Evolutionary conservation across 1,284 basidiomycete genomes (phyloP).

Genomic region (Neolentinus lepideus): DNA sequence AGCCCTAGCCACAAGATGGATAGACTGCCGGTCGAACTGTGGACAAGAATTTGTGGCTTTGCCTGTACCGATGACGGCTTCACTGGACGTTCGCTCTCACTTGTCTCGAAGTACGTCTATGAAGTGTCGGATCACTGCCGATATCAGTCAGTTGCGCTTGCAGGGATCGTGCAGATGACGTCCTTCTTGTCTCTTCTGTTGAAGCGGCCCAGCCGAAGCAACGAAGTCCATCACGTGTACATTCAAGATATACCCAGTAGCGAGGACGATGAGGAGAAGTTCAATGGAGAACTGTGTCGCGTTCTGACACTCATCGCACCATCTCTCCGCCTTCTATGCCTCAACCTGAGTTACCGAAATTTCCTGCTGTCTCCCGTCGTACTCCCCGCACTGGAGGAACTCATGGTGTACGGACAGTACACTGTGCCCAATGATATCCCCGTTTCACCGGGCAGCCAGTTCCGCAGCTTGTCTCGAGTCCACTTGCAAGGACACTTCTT

Average conservation of each 20-base stretch:
- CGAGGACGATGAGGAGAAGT: no score
- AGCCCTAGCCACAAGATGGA: no score
- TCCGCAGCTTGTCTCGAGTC: not conserved
- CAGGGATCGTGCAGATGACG: conserved; percentile 14
- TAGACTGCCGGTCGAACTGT: not conserved
- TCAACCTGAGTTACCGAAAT: not conserved
- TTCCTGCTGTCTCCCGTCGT: not conserved
- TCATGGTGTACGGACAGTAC: not conserved
- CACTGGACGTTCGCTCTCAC: conserved; percentile 20
- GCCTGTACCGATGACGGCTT: conserved; percentile 23
- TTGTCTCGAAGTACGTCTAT: conserved; percentile 21
- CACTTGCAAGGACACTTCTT: not conserved
- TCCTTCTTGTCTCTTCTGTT: not conserved
- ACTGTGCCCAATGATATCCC: not conserved
- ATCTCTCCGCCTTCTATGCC: not conserved
- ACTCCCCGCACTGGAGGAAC: not conserved
- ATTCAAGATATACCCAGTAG: no score
- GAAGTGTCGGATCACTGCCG: conserved; percentile 18
- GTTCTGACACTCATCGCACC: not conserved
- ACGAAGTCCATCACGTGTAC: no score
- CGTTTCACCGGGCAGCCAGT: not conserved
- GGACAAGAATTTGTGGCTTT: conserved; percentile 16
- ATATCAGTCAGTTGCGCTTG: conserved; percentile 19
- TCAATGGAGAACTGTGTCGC: not conserved
- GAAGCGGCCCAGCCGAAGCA: not conserved